Evolutionary conservation across 495 filamentous ascomycete genomes (phyloP).

Genomic region (Hypoxylon perforatum): DNA sequence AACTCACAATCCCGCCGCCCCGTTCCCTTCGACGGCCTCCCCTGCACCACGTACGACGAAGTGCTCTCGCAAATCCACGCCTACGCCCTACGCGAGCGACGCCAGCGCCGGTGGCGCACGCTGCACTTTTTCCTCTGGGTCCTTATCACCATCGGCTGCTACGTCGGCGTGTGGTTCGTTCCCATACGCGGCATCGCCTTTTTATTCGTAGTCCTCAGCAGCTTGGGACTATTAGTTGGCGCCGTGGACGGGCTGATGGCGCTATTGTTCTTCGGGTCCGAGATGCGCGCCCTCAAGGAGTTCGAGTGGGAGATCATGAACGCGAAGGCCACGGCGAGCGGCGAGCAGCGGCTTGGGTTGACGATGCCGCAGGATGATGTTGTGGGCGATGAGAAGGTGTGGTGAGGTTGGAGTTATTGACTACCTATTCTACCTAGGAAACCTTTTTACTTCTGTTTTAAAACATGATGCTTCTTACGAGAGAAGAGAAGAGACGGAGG

Average conservation of each 20-base stretch:
- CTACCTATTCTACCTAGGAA: too few species aligned
- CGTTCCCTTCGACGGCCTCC: slow-evolving; percentile 37
- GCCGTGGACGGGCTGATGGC: slow-evolving; percentile 86
- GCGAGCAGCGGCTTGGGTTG: slow-evolving; percentile 32
- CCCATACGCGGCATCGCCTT: slow-evolving; percentile 81
- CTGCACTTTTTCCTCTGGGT: slow-evolving; percentile 77
- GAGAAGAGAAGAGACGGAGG: slow-evolving; percentile 22
- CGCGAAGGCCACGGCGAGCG: slow-evolving; percentile 58
- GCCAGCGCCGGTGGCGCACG: slow-evolving; percentile 75
- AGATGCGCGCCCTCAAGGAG: slow-evolving; percentile 86
- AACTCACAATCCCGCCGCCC: slow-evolving; percentile 25
- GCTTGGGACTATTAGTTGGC: slow-evolving; percentile 78
- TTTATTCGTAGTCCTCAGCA: slow-evolving; percentile 80
- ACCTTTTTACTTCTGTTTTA: too few species aligned
- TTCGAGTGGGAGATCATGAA: slow-evolving; percentile 94
- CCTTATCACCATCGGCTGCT: slow-evolving; percentile 73
- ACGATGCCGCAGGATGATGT: slow-evolving; percentile 27
- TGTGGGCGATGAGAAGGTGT: slow-evolving; percentile 32
- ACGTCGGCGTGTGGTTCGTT: slow-evolving; percentile 86
- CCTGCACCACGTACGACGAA: slow-evolving; percentile 70
- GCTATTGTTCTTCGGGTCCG: slow-evolving; percentile 83
- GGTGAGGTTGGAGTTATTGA: too few species aligned
- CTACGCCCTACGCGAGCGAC: slow-evolving; percentile 74
- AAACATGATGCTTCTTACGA: not conserved
- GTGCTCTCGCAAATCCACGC: slow-evolving; percentile 73